Evolutionary conservation across 139 green algal species (phyloP).

Genomic region (Tetratostichococcus sp.): DNA sequence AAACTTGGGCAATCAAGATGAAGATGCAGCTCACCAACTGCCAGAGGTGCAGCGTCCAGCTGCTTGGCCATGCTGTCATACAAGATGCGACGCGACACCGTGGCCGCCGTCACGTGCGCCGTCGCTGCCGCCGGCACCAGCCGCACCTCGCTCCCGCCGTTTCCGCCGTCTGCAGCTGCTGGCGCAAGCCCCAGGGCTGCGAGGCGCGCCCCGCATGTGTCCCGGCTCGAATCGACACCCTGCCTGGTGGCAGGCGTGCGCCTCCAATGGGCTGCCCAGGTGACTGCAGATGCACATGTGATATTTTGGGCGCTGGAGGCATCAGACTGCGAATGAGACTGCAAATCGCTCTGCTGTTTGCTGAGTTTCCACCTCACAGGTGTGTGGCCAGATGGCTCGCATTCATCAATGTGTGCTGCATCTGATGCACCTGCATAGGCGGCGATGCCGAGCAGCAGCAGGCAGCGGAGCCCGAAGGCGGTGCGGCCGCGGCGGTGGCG

Average conservation of each 20-base stretch:
- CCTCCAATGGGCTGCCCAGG: too few species aligned
- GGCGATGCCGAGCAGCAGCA: not conserved
- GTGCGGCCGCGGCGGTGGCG: too few species aligned
- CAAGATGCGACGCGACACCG: not conserved
- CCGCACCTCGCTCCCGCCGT: not conserved
- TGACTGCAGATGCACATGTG: not conserved
- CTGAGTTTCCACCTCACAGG: too few species aligned
- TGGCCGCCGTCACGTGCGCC: not conserved
- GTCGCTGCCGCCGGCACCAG: not conserved
- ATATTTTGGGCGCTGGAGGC: not conserved
- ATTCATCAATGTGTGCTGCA: too few species aligned
- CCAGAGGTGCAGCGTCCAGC: not conserved
- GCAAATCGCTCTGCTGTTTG: not conserved
- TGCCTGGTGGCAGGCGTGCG: too few species aligned
- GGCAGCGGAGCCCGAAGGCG: not conserved
- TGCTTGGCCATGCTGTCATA: not conserved
- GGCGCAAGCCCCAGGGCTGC: constrained; percentile 11
- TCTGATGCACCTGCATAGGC: not conserved
- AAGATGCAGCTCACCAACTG: not conserved
- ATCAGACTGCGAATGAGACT: not conserved
- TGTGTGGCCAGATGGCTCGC: too few species aligned
- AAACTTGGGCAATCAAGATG: too few species aligned
- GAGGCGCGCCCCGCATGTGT: constrained; percentile 18
- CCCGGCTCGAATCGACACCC: too few species aligned
- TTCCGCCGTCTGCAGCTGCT: not conserved